phyloP scores from a whole-genome alignment of 176 grass and related monocot genomes.

The Ananas comosus region DNA sequence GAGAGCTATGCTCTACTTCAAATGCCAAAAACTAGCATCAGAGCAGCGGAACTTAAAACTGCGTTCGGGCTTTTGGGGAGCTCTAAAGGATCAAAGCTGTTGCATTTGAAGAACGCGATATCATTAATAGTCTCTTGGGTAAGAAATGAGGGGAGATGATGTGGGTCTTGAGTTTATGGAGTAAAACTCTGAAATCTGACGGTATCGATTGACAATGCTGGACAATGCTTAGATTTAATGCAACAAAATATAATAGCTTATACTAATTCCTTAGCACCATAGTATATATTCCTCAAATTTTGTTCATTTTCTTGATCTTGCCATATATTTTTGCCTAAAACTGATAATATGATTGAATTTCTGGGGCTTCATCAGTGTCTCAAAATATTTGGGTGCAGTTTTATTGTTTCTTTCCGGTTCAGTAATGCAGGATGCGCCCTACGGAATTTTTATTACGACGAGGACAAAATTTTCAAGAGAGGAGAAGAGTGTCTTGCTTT shows the following conservation, averaged over 20 bases:
- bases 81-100: too few species aligned
- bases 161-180: not conserved
- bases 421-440: too few species aligned
- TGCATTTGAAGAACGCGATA: too few species aligned
- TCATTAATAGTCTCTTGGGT: not conserved
- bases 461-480: too few species aligned
- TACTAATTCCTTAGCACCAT: not conserved
- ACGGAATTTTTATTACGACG: too few species aligned
- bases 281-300: not conserved
- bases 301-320: not conserved
- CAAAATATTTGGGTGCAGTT: not conserved
- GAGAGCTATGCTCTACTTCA: too few species aligned
- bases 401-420: not conserved
- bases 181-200: not conserved
- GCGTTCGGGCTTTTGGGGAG: too few species aligned
- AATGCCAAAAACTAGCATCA: too few species aligned
- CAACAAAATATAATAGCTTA: not conserved
- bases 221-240: not conserved
- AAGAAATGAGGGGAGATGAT: not conserved
- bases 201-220: not conserved
- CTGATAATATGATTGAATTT: not conserved
- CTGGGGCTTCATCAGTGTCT: not conserved
- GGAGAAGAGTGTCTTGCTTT: too few species aligned
- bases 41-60: too few species aligned
- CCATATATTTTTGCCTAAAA: not conserved